Percentiles rank a stretch among this genome's conserved stretches.
Conservation (phyloP, 768 basidiomycete species). For the Naematelia encephala region DNA sequence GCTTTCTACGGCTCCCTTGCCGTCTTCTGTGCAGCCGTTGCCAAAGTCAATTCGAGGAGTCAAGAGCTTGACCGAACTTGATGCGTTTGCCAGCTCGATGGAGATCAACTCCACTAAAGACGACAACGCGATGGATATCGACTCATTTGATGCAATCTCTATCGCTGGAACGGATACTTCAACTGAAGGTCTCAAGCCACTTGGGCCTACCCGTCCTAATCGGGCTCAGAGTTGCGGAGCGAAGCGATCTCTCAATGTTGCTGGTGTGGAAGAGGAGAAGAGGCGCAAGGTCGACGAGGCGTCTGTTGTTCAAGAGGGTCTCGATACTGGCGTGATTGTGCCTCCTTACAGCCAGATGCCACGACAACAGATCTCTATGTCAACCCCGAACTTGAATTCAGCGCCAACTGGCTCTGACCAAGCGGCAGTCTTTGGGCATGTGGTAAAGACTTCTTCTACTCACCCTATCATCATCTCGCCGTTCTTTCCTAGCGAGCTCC, state of each 20-base stretch:
- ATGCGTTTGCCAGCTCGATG: slow-evolving; percentile 24
- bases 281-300: slow-evolving; percentile 39
- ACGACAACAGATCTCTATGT: slow-evolving; percentile 17
- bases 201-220: slow-evolving; percentile 20
- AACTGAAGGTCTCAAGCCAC: background rate
- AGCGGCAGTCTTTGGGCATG: slow-evolving; percentile 35
- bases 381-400: background rate
- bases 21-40: slow-evolving; percentile 1
- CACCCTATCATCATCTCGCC: slow-evolving; percentile 80
- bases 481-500: slow-evolving; percentile 62
- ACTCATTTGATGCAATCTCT: slow-evolving; percentile 3
- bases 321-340: slow-evolving; percentile 33
- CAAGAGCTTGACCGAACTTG: slow-evolving; percentile 26
- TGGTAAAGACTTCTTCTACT: slow-evolving; percentile 66
- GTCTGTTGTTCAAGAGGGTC: slow-evolving; percentile 43
- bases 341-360: slow-evolving; percentile 18
- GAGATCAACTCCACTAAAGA: slow-evolving; percentile 8
- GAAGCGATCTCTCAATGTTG: slow-evolving; percentile 23
- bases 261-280: slow-evolving; percentile 30
- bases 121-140: slow-evolving; percentile 23
- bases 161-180: background rate
- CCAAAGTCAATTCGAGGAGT: slow-evolving; percentile 18
- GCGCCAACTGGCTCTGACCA: background rate
- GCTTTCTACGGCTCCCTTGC: slow-evolving; percentile 7
- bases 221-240: slow-evolving; percentile 40